A percentile compares a stretch with the other conserved stretches of the same genome.
Conservation (phyloP, 768 basidiomycete genomes). For the Calocybe gangraenosa region DNA sequence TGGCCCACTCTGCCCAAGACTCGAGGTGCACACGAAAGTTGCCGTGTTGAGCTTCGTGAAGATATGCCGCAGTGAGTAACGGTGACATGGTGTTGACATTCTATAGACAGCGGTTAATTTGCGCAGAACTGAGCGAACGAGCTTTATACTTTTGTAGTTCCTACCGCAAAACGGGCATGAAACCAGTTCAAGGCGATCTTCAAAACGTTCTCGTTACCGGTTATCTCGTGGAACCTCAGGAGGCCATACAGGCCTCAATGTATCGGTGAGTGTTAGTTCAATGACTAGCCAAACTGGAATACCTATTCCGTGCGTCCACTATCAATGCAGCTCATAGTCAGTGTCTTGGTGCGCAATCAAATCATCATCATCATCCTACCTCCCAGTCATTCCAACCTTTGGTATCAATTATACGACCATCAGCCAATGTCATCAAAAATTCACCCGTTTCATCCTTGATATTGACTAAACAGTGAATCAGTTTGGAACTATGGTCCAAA, state of each 20-base stretch:
- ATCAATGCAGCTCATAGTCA: neutral
- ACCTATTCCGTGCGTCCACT: slow-evolving; percentile 47
- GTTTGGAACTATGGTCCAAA: slow-evolving; percentile 26
- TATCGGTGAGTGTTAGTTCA: neutral
- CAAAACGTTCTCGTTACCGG: slow-evolving; percentile 31
- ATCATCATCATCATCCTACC: slow-evolving; percentile 16
- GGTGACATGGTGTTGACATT: slow-evolving; percentile 59
- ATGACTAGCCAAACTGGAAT: neutral
- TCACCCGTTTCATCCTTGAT: slow-evolving; percentile 51
- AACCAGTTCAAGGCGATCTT: slow-evolving; percentile 46
- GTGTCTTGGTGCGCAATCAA: neutral
- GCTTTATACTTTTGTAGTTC: slow-evolving; percentile 40
- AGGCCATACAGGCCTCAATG: slow-evolving; percentile 35
- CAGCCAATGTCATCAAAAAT: slow-evolving; percentile 42
- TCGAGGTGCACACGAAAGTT: slow-evolving; percentile 36
- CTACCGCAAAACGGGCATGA: slow-evolving; percentile 40
- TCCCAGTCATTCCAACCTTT: slow-evolving; percentile 61
- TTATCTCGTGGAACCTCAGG: slow-evolving; percentile 36
- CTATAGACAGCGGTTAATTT: slow-evolving; percentile 18
- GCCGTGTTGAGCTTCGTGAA: slow-evolving; percentile 32
- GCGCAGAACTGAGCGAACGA: neutral
- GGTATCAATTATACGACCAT: slow-evolving; percentile 51
- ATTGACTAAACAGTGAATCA: slow-evolving; percentile 43
- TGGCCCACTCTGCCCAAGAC: slow-evolving; percentile 50
- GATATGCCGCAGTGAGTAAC: slow-evolving; percentile 39